Base-by-base conservation (phyloP, 2,329 filamentous ascomycete species). In the Bertia moriformis region DNA sequence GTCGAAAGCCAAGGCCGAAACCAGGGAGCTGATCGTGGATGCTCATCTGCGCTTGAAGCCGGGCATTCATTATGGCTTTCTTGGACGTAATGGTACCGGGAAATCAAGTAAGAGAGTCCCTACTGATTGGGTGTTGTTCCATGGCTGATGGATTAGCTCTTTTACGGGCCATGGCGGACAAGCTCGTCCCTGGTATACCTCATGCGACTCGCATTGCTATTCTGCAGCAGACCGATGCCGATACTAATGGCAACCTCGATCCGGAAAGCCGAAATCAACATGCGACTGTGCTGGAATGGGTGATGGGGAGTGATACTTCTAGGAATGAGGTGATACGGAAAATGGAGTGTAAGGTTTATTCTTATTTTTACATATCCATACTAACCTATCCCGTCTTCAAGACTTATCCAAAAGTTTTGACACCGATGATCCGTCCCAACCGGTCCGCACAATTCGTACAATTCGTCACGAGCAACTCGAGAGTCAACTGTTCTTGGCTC, bases 41-140 rank as follows among this genome's bases (percentile, higher is more conserved):
- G 81, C 80, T 1, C 77, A 76, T 41, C 59, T 93, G 24, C 72
- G 77, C 18, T 60, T 93, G 3, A 83, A 89, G 46, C 72, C 77
- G 38, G 79, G 82, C 0, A 66, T 76, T 36, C 69, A 82, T 43
- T 93, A 93, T 63, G 84, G 83, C 0, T 63, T 93, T 2, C 65
- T 89, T 15, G 86, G 85, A 0, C 69, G 83, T 4, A 93, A 93
- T 57, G 85, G 85, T 1, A 81, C 78, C 2, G 86, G 85, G 4
- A 93, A 93, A 52, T 88, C 83, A 3, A 89, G 77, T 80, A 57
- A 55, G 67, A 51, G 13, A 4, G 18, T 17, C 5, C 15, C 17
- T 10, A 29, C 29, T 22, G 27, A 29, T 5, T 13, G 17, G 12
- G 35, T 12, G 4, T 4, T 24, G n/a, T 3, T 37, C 4, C 24